These are phyloP conservation scores for Phytophthora pisi DNA, from an alignment of 352 stramenopile species.

Conservation along the genomic window DNA sequence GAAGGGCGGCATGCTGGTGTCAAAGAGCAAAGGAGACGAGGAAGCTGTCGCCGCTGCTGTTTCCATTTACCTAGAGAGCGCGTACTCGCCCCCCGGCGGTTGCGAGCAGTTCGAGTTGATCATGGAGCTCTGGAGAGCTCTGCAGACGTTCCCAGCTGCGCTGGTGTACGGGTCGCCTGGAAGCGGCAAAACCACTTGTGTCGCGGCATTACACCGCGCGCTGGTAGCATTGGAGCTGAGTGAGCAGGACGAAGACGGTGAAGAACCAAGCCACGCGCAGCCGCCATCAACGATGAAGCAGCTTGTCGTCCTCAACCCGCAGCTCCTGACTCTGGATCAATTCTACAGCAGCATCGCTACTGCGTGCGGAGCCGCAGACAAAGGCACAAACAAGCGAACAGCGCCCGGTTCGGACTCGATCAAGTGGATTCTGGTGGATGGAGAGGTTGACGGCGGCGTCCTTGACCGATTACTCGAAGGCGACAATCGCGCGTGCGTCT, in stretches of 20 bases:
- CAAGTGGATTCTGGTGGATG: slow-evolving; percentile 43
- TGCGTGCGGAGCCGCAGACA: slow-evolving; percentile 6
- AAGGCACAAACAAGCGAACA: neutral
- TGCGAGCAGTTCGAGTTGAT: slow-evolving; percentile 35
- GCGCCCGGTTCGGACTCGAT: neutral
- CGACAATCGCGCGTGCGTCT: slow-evolving; percentile 21
- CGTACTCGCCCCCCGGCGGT: slow-evolving; percentile 11
- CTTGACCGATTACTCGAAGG: slow-evolving; percentile 38
- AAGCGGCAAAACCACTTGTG: slow-evolving; percentile 55
- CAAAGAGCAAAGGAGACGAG: slow-evolving; percentile 29
- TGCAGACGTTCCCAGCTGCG: slow-evolving; percentile 35
- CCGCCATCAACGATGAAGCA: slow-evolving; percentile 13
- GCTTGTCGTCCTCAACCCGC: slow-evolving; percentile 42
- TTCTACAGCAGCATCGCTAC: slow-evolving; percentile 32
- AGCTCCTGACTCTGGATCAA: slow-evolving; percentile 37
- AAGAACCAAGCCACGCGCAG: slow-evolving; percentile 10
- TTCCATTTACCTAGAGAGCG: slow-evolving; percentile 49
- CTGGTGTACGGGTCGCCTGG: slow-evolving; percentile 47
- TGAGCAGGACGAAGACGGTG: slow-evolving; percentile 26
- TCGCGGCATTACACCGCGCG: slow-evolving; percentile 55
- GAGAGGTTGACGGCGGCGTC: slow-evolving; percentile 27
- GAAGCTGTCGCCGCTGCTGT: slow-evolving; percentile 52
- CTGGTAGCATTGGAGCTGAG: slow-evolving; percentile 50
- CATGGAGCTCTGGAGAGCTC: slow-evolving; percentile 46
- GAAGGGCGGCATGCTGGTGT: slow-evolving; percentile 29